Evolutionary conservation across 2,329 filamentous ascomycete species (phyloP).

Genomic region (Podosphaera xanthii): DNA sequence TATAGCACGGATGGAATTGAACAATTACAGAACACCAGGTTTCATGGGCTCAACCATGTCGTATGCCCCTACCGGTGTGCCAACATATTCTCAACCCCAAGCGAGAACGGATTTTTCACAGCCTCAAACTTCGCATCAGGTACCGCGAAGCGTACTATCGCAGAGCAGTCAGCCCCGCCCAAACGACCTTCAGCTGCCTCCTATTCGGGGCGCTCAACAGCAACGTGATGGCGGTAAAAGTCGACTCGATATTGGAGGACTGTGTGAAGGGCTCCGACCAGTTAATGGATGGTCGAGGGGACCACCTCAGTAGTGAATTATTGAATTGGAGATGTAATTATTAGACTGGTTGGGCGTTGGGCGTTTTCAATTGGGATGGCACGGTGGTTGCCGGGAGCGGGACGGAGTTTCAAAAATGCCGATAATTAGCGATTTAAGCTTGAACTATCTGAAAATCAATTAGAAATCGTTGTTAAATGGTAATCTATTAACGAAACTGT

Average conservation of each 20-base stretch:
- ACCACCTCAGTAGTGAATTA: background rate
- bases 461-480: too few species aligned
- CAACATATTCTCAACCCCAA: conserved; percentile 25
- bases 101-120: conserved; percentile 22
- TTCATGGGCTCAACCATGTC: conserved; percentile 10
- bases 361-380: too few species aligned
- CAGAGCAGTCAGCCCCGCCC: conserved; percentile 14
- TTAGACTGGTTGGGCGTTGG: background rate
- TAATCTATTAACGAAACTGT: too few species aligned
- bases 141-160: conserved; percentile 28
- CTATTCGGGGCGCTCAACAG: conserved; percentile 19
- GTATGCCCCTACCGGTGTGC: conserved; percentile 17
- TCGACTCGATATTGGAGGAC: conserved; percentile 36
- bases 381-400: too few species aligned
- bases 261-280: conserved; percentile 30
- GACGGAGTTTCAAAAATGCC: too few species aligned
- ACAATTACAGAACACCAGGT: conserved; percentile 9
- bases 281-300: background rate
- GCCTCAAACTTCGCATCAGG: conserved; percentile 23
- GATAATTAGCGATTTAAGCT: too few species aligned
- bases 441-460: too few species aligned
- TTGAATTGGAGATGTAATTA: background rate
- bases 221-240: conserved; percentile 24
- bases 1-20: conserved; percentile 11
- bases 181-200: conserved; percentile 20